phyloP scores from a whole-genome alignment of 495 filamentous ascomycete genomes.

The Sphaerosporella brunnea region DNA sequence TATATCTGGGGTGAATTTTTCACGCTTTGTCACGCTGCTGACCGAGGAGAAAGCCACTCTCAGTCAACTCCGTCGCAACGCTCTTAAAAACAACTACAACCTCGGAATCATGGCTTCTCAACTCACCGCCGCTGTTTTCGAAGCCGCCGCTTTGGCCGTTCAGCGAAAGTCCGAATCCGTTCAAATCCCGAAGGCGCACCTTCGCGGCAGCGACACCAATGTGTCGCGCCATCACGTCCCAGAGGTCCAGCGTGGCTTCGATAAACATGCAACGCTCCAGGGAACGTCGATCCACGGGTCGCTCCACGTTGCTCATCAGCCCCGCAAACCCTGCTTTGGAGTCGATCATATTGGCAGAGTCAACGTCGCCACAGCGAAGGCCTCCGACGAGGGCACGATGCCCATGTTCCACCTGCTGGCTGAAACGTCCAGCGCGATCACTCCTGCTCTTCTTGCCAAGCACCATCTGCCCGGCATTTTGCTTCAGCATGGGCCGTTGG shows the following conservation, averaged over 20 bases:
- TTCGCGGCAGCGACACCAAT: background rate
- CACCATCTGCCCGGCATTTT: constrained; percentile 84
- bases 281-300: background rate
- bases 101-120: constrained; percentile 2
- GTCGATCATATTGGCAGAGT: constrained; percentile 1
- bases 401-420: constrained; percentile 21
- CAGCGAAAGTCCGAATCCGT: background rate
- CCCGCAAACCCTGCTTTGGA: background rate
- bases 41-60: background rate
- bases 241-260: background rate
- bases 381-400: background rate
- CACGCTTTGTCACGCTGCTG: no score
- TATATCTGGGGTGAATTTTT: no score
- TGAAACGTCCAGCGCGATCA: constrained; percentile 70
- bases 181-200: constrained; percentile 4
- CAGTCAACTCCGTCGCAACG: background rate
- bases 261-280: background rate
- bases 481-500: constrained; percentile 69
- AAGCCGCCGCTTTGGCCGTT: constrained; percentile 1
- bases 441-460: constrained; percentile 68
- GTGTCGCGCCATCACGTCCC: background rate
- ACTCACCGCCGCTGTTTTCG: constrained; percentile 5
- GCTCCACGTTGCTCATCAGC: background rate
- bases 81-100: background rate
- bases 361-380: background rate